Percentiles rank a stretch among this genome's conserved stretches.
Conservation (phyloP, 1,284 basidiomycete genomes). For the Neolentinus lepideus region DNA sequence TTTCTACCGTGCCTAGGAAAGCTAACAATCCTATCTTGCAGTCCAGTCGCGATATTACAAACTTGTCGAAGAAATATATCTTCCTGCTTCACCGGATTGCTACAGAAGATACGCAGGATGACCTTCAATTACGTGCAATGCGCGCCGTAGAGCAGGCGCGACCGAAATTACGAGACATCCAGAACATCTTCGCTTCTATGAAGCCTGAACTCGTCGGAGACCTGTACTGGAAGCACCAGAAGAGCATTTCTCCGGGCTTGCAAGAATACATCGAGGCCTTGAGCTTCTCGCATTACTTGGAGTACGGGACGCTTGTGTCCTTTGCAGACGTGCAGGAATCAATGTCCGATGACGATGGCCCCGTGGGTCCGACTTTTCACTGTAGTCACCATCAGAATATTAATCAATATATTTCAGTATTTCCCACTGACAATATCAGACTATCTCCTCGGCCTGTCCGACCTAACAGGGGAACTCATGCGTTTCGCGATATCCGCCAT, state of each 20-base stretch:
- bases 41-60: slow-evolving; percentile 84
- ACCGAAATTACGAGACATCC: slow-evolving; percentile 68
- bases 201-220: slow-evolving; percentile 62
- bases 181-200: slow-evolving; percentile 56
- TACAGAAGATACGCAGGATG: slow-evolving; percentile 38
- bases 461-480: slow-evolving; percentile 98
- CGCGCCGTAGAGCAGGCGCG: slow-evolving; percentile 51
- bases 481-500: slow-evolving; percentile 82
- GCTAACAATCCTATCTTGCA: slow-evolving; percentile 17
- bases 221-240: slow-evolving; percentile 76
- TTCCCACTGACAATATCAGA: slow-evolving; percentile 71
- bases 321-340: slow-evolving; percentile 62
- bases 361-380: slow-evolving; percentile 36
- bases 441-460: slow-evolving; percentile 89
- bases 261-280: slow-evolving; percentile 94
- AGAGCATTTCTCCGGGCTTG: slow-evolving; percentile 70
- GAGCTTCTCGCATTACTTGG: slow-evolving; percentile 85
- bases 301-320: slow-evolving; percentile 64
- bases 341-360: slow-evolving; percentile 51
- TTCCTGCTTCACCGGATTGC: slow-evolving; percentile 85
- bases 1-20: not conserved
- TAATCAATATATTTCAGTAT: slow-evolving; percentile 33
- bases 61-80: slow-evolving; percentile 91
- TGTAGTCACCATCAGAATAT: not conserved
- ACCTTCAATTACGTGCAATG: slow-evolving; percentile 19